Base-by-base conservation (phyloP, 202 grass and related monocot genomes). In the Zizania palustris region DNA sequence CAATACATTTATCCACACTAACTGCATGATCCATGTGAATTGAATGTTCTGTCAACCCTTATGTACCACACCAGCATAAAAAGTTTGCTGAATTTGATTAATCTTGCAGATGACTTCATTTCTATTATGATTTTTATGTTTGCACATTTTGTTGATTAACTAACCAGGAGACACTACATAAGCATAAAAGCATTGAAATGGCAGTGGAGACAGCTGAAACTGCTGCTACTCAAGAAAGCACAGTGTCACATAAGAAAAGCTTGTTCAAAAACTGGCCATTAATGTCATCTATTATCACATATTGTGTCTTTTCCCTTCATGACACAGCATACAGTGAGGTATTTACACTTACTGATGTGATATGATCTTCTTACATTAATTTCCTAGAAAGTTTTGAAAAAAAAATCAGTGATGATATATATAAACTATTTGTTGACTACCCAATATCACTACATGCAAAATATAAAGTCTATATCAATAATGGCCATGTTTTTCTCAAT, bases 151-250 rank as follows among this genome's bases (percentile, higher is more conserved):
- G 36, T 66, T 3, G 3, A 42, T 9, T 28, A 21, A 74, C 37
- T 72, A 22, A 83, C 45, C 56, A 97, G 90, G 93, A 97, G 74
- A 97, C 88, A 15, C 84, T 93, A 45, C 93, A 97, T 57, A 90
- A 79, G 67, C 93, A 97, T 66, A 80, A 44, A 83, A 78, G 46
- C 9, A 18, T 74, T 51, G 53, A 74, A 75, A 21, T 35, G 7
- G 50, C 16, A 54, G 50, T 54, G 50, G 50, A 54, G 50, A 9
- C 16, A 54, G 50, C 50, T 54, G 50, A 54, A 54, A 7, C 16
- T 54, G n/a, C 16, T 19, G 8, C 50, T 7, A 54, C 50, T 9
- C 50, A 19, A 54, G 50, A 3, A 54, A 54, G n/a, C 18, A 7
- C 16, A 54, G 16, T 18, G 3, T 54, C 50, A 19, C 50, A 54